A percentile compares a stretch with the other conserved stretches of the same genome.
Conservation (phyloP, 73 alveolate genomes). For the Paramecium octaurelia region DNA sequence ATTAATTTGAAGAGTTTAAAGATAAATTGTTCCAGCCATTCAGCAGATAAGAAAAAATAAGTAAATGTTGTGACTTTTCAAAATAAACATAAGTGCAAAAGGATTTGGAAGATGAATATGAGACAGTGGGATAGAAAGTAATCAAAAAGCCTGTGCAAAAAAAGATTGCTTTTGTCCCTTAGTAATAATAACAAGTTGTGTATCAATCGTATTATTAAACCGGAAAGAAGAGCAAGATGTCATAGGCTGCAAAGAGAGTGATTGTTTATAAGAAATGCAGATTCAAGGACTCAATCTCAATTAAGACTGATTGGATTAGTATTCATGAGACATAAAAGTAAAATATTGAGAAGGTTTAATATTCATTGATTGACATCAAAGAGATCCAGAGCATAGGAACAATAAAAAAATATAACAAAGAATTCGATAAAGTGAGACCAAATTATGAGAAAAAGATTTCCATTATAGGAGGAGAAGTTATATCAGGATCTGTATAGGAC, state of each 20-base stretch:
- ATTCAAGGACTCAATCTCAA: constrained; percentile 36
- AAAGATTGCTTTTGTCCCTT: background rate
- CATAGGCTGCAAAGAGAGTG: background rate
- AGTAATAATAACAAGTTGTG: background rate
- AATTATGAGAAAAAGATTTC: background rate
- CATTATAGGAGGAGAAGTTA: background rate
- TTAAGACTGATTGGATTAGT: constrained; percentile 18
- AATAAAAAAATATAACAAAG: background rate
- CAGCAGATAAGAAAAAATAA: background rate
- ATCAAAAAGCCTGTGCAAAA: background rate
- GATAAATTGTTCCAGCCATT: constrained; percentile 6
- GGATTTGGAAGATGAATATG: constrained; percentile 25
- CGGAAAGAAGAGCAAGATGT: background rate
- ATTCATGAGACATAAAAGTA: constrained; percentile 12
- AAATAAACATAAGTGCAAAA: constrained; percentile 1
- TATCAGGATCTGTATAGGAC: background rate
- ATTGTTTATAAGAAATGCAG: background rate
- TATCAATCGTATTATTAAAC: background rate
- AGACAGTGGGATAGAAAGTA: background rate
- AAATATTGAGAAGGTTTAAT: background rate
- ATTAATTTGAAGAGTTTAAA: background rate
- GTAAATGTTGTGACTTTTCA: constrained; percentile 28
- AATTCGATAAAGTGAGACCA: constrained; percentile 27
- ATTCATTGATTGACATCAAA: background rate
- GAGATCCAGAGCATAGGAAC: background rate